Conservation (phyloP, 805 yeast genomes). For the Metschnikowia arizonensis region DNA sequence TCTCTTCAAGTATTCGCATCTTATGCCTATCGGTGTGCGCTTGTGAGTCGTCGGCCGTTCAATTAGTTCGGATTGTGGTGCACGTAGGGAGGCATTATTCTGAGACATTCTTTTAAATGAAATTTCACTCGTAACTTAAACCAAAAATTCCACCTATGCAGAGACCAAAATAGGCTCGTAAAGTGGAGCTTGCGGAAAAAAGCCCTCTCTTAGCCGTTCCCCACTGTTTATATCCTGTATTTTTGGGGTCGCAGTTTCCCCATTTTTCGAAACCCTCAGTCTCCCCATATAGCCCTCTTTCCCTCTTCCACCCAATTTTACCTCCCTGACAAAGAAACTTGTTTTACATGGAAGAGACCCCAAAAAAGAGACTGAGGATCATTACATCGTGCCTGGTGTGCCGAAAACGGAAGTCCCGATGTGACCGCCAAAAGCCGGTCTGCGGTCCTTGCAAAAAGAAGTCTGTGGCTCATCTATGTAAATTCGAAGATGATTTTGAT, state of each 20-base stretch:
- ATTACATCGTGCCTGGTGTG: conserved; percentile 44
- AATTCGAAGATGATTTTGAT: conserved; percentile 26
- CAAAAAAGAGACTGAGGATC: conserved; percentile 35
- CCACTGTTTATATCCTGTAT: conserved; percentile 2
- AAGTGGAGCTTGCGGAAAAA: background rate
- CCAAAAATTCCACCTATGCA: background rate
- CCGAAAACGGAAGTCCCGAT: conserved; percentile 39
- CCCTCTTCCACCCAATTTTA: background rate
- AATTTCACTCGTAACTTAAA: background rate
- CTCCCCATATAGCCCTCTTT: background rate
- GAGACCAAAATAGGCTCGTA: background rate
- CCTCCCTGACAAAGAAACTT: background rate
- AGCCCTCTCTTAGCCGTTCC: background rate
- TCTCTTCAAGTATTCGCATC: too few relatives aligned
- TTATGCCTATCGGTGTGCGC: background rate
- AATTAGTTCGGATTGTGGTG: background rate
- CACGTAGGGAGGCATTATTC: too few relatives aligned
- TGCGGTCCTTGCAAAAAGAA: conserved; percentile 43
- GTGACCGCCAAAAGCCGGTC: conserved; percentile 41
- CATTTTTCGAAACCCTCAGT: background rate
- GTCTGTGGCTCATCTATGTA: conserved; percentile 41
- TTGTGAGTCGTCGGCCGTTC: background rate
- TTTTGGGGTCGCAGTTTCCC: conserved; percentile 1
- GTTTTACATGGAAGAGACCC: conserved; percentile 1
- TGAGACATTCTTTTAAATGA: background rate